phyloP scores from a whole-genome alignment of 352 stramenopile species.

The Phytophthora cryptogea region DNA sequence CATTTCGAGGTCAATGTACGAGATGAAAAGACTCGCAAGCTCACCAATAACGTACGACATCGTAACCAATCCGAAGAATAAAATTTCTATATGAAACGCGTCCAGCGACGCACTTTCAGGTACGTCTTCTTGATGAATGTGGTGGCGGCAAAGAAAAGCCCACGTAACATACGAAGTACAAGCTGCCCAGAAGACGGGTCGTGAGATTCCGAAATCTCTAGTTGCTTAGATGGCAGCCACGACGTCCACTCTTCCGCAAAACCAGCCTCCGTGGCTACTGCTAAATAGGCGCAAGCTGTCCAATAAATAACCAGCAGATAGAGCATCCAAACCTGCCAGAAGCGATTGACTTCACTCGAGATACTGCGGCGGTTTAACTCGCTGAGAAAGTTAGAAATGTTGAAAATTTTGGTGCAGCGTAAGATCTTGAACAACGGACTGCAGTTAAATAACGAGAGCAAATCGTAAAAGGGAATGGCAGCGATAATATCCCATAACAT shows the following conservation, averaged over 20 bases:
- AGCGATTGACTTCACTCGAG: constrained; percentile 48
- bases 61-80: not conserved
- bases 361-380: constrained; percentile 63
- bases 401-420: constrained; percentile 53
- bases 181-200: constrained; percentile 28
- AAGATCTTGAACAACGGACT: constrained; percentile 40
- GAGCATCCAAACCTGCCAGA: constrained; percentile 50
- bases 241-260: constrained; percentile 52
- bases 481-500: not conserved
- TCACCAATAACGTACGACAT: constrained; percentile 19
- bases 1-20: constrained; percentile 47
- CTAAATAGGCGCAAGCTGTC: constrained; percentile 54
- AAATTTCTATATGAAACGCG: not conserved
- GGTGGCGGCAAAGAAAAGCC: constrained; percentile 51
- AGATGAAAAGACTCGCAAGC: constrained; percentile 47
- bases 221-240: constrained; percentile 47
- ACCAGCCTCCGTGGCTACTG: constrained; percentile 39
- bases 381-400: constrained; percentile 51
- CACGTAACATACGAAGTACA: not conserved
- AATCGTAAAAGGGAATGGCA: constrained; percentile 20
- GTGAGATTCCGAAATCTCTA: constrained; percentile 36
- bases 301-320: constrained; percentile 68
- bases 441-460: constrained; percentile 35
- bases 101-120: constrained; percentile 9
- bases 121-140: constrained; percentile 53